Conservation (phyloP, 2,329 filamentous ascomycete species). For the Coniochaeta sp. region DNA sequence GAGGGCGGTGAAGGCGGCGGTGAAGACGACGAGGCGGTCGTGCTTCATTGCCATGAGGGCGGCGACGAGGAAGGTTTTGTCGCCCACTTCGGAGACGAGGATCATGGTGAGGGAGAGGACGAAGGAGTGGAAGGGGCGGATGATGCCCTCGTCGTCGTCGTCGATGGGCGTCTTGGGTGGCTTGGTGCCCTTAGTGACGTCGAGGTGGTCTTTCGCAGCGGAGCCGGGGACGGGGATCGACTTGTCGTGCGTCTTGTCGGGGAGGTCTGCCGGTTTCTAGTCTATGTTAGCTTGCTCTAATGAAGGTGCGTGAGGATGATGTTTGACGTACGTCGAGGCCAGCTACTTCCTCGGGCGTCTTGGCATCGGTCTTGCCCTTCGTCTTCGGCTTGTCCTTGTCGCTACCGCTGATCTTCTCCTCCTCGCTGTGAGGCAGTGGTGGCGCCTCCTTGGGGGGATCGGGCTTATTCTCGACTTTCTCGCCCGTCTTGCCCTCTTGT, state of each 20-base stretch:
- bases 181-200: slow-evolving; percentile 35
- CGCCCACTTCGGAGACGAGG: slow-evolving; percentile 89
- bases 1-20: slow-evolving; percentile 85
- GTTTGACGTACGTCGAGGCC: slow-evolving; percentile 51
- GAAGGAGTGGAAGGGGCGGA: slow-evolving; percentile 81
- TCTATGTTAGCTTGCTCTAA: slow-evolving; percentile 7
- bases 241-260: slow-evolving; percentile 69
- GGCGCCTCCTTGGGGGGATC: slow-evolving; percentile 80
- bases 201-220: slow-evolving; percentile 57
- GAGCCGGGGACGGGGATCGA: slow-evolving; percentile 63
- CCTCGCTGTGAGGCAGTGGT: slow-evolving; percentile 73
- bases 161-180: slow-evolving; percentile 22
- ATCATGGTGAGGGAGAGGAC: slow-evolving; percentile 95
- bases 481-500: slow-evolving; percentile 58
- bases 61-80: slow-evolving; percentile 97
- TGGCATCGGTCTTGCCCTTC: slow-evolving; percentile 30
- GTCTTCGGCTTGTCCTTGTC: slow-evolving; percentile 31
- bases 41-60: slow-evolving; percentile 99
- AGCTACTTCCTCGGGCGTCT: slow-evolving; percentile 30
- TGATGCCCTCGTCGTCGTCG: slow-evolving; percentile 50
- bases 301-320: not conserved
- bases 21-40: slow-evolving; percentile 85
- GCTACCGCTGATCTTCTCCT: slow-evolving; percentile 57
- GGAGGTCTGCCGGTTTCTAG: slow-evolving; percentile 76
- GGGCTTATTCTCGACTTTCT: slow-evolving; percentile 66